A percentile compares a stretch with the other conserved stretches of the same genome.
phyloP scores from a whole-genome alignment of 2,329 filamentous ascomycete genomes.

The Scytalidium lignicola region DNA sequence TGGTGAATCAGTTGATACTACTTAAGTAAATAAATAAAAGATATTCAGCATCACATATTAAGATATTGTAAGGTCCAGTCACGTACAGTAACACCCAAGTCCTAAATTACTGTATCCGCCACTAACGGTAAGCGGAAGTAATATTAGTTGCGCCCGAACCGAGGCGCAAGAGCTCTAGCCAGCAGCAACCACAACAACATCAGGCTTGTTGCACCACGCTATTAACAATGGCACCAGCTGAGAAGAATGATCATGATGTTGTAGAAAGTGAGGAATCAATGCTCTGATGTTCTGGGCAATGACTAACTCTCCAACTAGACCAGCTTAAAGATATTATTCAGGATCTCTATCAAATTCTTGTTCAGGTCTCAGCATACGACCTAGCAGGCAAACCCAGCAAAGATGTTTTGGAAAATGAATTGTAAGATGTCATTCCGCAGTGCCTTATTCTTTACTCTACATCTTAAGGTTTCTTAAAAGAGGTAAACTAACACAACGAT shows the following conservation, averaged over 20 bases:
- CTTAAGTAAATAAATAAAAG: no score
- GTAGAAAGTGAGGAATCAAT: constrained; percentile 27
- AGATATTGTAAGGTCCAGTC: no score
- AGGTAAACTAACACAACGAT: not conserved
- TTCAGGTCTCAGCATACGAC: constrained; percentile 59
- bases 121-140: no score
- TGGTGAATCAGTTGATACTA: no score
- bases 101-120: no score
- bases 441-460: constrained; percentile 1
- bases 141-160: constrained; percentile 2
- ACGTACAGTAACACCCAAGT: no score
- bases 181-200: not conserved
- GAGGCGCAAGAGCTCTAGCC: not conserved
- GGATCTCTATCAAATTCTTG: constrained; percentile 58
- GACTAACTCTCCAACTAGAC: not conserved
- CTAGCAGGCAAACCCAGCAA: constrained; percentile 39
- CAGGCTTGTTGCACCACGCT: not conserved
- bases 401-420: constrained; percentile 51
- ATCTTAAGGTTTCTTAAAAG: no score
- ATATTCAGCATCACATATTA: no score
- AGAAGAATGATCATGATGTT: constrained; percentile 29
- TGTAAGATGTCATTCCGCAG: constrained; percentile 30
- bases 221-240: constrained; percentile 30
- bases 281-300: not conserved
- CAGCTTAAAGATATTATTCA: constrained; percentile 59